phyloP scores from a whole-genome alignment of 73 alveolate genomes.

The Paraurostyla sp. region DNA sequence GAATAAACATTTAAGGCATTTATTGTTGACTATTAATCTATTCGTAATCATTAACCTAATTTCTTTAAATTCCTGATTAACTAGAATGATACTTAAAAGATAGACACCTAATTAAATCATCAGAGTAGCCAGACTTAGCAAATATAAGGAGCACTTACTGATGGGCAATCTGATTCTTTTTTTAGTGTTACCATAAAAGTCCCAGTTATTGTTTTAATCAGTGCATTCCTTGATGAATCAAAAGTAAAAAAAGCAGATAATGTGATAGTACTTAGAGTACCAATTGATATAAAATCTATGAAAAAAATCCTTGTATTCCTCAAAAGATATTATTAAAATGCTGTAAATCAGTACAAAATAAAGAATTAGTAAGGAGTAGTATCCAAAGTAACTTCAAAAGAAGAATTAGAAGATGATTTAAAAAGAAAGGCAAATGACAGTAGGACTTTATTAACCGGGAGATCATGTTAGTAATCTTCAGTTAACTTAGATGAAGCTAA shows the following conservation, averaged over 20 bases:
- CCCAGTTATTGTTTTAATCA: constrained; percentile 18
- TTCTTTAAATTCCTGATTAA: not conserved
- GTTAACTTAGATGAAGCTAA: not conserved
- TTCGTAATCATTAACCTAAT: not conserved
- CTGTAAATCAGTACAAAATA: not conserved
- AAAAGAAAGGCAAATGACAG: not conserved
- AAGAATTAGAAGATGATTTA: not conserved
- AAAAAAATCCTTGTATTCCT: not conserved
- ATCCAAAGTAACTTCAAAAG: not conserved
- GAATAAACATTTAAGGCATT: constrained; percentile 19
- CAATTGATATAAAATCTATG: constrained; percentile 3
- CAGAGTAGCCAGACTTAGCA: not conserved
- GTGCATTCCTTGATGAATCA: constrained; percentile 5
- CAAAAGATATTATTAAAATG: constrained; percentile 10
- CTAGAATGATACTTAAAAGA: not conserved
- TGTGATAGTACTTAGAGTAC: not conserved
- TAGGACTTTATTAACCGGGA: not conserved
- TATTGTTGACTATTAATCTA: not conserved
- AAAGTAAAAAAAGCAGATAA: constrained; percentile 26
- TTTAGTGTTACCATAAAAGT: not conserved
- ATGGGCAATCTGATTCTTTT: not conserved
- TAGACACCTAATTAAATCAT: too few species aligned
- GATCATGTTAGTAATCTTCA: not conserved
- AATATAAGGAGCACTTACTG: not conserved
- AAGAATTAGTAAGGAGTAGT: constrained; percentile 1